phyloP scores from a whole-genome alignment of 495 filamentous ascomycete genomes.

The Copromyces sp. region DNA sequence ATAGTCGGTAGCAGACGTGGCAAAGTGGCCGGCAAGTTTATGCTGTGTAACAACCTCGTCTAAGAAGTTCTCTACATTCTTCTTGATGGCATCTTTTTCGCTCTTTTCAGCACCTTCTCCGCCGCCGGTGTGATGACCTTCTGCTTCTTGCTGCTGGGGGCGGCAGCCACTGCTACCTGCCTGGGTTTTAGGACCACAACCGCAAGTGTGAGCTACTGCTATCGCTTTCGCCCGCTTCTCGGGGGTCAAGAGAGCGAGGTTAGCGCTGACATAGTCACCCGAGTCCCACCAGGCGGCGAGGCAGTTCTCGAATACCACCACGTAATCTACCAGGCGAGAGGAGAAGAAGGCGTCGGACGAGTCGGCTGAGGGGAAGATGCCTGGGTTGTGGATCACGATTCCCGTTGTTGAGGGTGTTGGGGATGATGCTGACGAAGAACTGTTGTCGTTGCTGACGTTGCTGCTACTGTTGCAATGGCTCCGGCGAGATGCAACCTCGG shows the following conservation, averaged over 20 bases:
- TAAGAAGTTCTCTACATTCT: slow-evolving; percentile 5
- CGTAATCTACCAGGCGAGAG: slow-evolving; percentile 12
- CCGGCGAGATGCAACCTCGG: background rate
- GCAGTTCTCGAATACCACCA: slow-evolving; percentile 21
- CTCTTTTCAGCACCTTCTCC: background rate
- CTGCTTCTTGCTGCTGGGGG: background rate
- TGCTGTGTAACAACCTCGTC: slow-evolving; percentile 6
- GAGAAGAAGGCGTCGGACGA: slow-evolving; percentile 14
- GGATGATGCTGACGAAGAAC: background rate
- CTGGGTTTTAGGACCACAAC: background rate
- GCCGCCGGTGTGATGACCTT: background rate
- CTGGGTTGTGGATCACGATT: slow-evolving; percentile 20
- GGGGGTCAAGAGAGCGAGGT: slow-evolving; percentile 4
- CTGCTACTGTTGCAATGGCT: background rate
- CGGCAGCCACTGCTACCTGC: background rate
- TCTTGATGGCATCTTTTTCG: background rate
- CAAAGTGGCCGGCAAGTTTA: slow-evolving; percentile 16
- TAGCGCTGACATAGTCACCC: slow-evolving; percentile 6
- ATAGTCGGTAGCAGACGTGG: slow-evolving; percentile 15
- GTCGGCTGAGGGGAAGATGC: slow-evolving; percentile 12
- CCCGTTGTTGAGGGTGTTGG: background rate
- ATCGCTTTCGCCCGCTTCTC: slow-evolving; percentile 10
- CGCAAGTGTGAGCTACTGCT: slow-evolving; percentile 10
- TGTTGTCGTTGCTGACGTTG: background rate
- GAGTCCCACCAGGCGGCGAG: slow-evolving; percentile 14